Conservation (phyloP, 192 early-diverging fungal genomes). For the Powellomyces hirtus region DNA sequence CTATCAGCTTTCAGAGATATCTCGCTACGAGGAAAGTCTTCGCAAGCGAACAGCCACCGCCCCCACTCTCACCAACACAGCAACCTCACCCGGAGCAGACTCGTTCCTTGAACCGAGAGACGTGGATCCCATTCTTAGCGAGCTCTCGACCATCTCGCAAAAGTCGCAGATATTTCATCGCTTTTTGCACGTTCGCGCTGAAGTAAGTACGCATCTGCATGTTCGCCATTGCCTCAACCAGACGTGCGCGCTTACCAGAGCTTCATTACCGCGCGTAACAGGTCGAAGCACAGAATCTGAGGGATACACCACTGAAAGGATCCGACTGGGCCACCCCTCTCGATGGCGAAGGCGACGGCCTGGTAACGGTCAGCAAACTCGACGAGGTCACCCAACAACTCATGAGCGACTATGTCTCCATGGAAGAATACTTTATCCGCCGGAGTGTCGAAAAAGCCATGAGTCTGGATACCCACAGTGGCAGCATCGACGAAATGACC, state of each 20-base stretch:
- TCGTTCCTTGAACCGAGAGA: constrained; percentile 65
- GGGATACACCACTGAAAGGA: not conserved
- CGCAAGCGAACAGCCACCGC: constrained; percentile 26
- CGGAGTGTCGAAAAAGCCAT: constrained; percentile 76
- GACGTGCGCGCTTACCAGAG: no score
- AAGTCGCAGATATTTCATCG: constrained; percentile 74
- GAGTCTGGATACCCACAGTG: constrained; percentile 52
- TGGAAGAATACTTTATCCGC: constrained; percentile 76
- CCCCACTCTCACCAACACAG: constrained; percentile 26
- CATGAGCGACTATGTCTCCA: constrained; percentile 64
- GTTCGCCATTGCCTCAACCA: no score
- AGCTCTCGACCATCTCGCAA: constrained; percentile 81
- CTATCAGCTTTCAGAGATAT: constrained; percentile 55
- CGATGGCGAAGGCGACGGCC: constrained; percentile 51
- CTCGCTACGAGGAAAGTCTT: constrained; percentile 39
- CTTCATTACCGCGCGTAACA: no score
- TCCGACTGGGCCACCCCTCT: constrained; percentile 13
- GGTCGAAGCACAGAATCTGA: constrained; percentile 39
- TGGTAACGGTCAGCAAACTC: constrained; percentile 58
- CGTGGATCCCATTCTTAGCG: constrained; percentile 73
- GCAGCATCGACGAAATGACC: constrained; percentile 19
- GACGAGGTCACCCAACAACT: constrained; percentile 58
- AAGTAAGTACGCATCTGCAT: no score
- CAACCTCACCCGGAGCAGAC: constrained; percentile 16
- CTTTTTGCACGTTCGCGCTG: constrained; percentile 79